Percentiles rank a stretch among this genome's conserved stretches.
These are phyloP conservation scores for Porpolomopsis calyptriformis DNA, from an alignment of 768 basidiomycete genomes.

Conservation along the genomic window DNA sequence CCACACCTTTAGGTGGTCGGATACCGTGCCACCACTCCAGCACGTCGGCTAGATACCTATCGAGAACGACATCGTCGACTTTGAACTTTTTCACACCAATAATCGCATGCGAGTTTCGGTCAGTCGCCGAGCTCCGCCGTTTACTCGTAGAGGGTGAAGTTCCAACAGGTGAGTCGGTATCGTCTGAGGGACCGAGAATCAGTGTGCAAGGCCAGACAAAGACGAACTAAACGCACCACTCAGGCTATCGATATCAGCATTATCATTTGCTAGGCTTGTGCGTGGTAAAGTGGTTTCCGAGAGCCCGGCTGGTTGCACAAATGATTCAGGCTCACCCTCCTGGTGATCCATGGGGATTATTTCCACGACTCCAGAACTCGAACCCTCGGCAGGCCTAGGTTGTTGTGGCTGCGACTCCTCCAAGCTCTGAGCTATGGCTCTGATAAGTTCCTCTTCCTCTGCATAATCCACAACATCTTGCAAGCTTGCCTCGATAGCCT, in stretches of 20 bases:
- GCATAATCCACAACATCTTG: conserved; percentile 12
- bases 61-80: conserved; percentile 43
- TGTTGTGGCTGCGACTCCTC: too few relatives aligned
- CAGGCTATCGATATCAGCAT: too few relatives aligned
- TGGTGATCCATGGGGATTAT: too few relatives aligned
- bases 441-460: conserved; percentile 2
- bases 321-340: too few relatives aligned
- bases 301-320: too few relatives aligned
- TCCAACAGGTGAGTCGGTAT: neutral
- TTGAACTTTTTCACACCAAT: conserved; percentile 57
- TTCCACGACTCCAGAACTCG: too few relatives aligned
- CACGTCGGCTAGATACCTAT: conserved; percentile 40
- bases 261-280: too few relatives aligned
- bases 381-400: too few relatives aligned
- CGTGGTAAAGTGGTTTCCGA: too few relatives aligned
- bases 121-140: neutral
- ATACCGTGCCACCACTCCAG: conserved; percentile 70
- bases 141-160: neutral
- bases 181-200: neutral
- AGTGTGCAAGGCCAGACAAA: neutral
- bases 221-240: neutral
- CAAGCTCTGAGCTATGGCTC: neutral
- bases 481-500: conserved; percentile 39
- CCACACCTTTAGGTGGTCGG: conserved; percentile 62
- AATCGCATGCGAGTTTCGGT: conserved; percentile 20